Evolutionary conservation across 352 stramenopile genomes (phyloP), one percentile per base, ranked within the genome.

Genomic region (Pythium aristosporum): DNA sequence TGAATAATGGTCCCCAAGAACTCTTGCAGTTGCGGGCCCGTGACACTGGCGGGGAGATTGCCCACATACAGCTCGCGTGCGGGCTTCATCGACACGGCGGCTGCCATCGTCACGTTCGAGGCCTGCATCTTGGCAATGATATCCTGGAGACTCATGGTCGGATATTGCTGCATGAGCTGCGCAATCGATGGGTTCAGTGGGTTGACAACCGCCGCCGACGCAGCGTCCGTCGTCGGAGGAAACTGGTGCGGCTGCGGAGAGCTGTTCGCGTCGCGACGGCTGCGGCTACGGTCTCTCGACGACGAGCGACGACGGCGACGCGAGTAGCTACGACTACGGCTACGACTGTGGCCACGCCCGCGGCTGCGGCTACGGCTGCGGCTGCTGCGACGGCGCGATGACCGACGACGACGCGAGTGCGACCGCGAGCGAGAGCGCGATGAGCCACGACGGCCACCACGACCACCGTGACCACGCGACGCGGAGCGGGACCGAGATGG

Each of bases 71-170:
- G 61, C 52, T 96, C 87, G 34, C 87, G 80, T 5, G 84, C 82
- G 2, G 87, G 87, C 60, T 96, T 96, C 69, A 89, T 77, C 8
- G 83, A 82, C 9, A 86, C 82, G 11, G 80, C 82, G 0, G 87
- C 83, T 0, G 84, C 82, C 74, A 93, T 78, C 32, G 83, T 85
- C 49, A 88, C 78, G 20, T 87, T 92, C 1, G 76, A 88, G 10
- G 87, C 82, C 41, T 93, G 85, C 87, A 96, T 94, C 69, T 96
- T 96, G 49, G 83, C 74, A 42, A 96, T 92, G 55, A 96, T 94
- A 25, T 96, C 87, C 59, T 96, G 87, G 0, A 96, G 75, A 75
- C 87, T 96, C 74, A 96, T 77, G 4, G 87, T 92, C 32, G 87
- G 87, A 62, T 94, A 90, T 61, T 96, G 87, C 20, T 88, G 81